Evolutionary conservation across 305 asterid genomes (phyloP), one percentile per base, ranked within the genome.

Genomic region (Andrographis paniculata): DNA sequence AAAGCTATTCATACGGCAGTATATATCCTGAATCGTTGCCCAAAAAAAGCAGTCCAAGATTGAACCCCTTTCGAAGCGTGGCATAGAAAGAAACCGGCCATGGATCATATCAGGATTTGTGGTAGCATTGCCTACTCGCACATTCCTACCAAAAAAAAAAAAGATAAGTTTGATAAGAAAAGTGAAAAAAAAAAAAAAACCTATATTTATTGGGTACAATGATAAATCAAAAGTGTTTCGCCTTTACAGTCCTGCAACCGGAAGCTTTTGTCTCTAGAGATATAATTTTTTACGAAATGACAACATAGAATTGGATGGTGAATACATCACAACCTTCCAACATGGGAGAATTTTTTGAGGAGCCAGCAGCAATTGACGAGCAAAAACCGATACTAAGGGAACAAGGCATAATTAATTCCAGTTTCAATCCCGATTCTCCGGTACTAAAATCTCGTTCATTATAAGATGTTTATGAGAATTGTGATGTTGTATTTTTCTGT

Each of bases 281-380:
- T 30, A 45, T 54, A 15, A 24, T 54, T 27, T 54, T 54, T 54
- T 43, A 54, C 21, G 60, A 54, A 43, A 31, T 22, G 28, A 3
- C 52, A 3, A 8, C 28, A 14, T 54, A 44, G 60, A 42, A 17
- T 38, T 38, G 22, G 36, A 14, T 12, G 15, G 9, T 38, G 47
- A 4, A 14, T 6, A 16, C 16, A 38, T n/a, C n/a, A n/a, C n/a
- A n/a, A n/a, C n/a, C n/a, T n/a, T n/a, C n/a, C n/a, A n/a, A n/a
- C 23, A 52, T 21, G 39, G 39, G 37, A 52, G 2, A 37, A 8
- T 22, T 39, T 52, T 4, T 15, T 4, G 1, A 8, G 30, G 6
- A 24, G 8, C 8, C 6, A 8, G 4, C 6, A 24, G 30, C 30
- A 24, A 8, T 8, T 24, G 7, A 11, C 22, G 7, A 42, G 21